Base-by-base conservation (phyloP, 495 filamentous ascomycete genomes). In the Hypoxylon trugodes region DNA sequence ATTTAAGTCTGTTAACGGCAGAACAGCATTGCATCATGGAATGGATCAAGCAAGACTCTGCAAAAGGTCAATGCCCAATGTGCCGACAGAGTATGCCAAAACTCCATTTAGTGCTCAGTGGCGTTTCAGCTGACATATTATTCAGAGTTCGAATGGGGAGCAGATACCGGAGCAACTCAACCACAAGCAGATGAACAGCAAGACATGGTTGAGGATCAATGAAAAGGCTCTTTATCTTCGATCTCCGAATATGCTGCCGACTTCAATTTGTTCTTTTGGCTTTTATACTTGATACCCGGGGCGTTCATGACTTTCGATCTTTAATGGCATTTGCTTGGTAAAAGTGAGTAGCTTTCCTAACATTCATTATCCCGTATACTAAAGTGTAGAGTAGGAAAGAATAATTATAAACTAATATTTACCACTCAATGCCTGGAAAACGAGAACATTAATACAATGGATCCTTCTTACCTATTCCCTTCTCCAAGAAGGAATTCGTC, bases 1-100 rank as follows among this genome's bases (percentile, higher is more conserved):
- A 18, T 25, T n/a, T 45, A 33, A 51, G 30, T 13, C 38, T 61
- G 40, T 68, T 76, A 24, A 76, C 52, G 28, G 40, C 3, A 13
- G 12, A 32, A 58, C 66, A 97, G 93, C 95, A 99, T 75, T 99
- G 95, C 70, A 91, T 98, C 53, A 83, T 90, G 73, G 92, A 92
- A 40, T 99, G 95, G 95, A 91, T 99, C 57, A 88, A 95, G 66
- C 93, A 96, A 69, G 95, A 97, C 50, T 87, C 90, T 12, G 91
- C 93, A 6, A 94, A 96, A 69, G 95, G 93, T 12, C 86, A 96
- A 40, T 99, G 95, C 75, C 95, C 95, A 12, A 98, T 99, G 96
- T 99, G 95, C 70, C 84, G 95, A 47, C 95, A 97, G 75, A 93
- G 92, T 95, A 83, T 76, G 88, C 69, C 30, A 46, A 51, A 28